Evolutionary conservation across 306 rosid genomes (phyloP), one percentile per base, ranked within the genome.

Genomic region (Bauhinia variegata): DNA sequence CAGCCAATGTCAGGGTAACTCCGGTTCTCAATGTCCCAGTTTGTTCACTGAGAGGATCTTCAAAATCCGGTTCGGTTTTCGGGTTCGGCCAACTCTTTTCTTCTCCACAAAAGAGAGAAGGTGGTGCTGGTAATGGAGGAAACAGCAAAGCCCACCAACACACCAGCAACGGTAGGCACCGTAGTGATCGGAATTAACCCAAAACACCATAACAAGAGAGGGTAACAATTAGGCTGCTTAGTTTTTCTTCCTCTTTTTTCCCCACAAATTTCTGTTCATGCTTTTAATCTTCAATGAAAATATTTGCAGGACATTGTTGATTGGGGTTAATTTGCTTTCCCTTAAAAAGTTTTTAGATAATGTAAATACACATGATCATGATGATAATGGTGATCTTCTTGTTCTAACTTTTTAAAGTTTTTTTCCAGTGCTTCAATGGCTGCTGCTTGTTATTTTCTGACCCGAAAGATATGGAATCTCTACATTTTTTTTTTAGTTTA

Each of bases 11-110:
- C 0, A 79, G 99, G 50, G 90, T 95, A 8, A 88, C 97, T 4
- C 99, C 99, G 60, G 99, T 95, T 48, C 87, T 95, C 14, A 90
- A 95, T 60, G 96, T 95, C 8, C 99, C 99, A 6, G 97, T 95
- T 30, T 88, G 96, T 42, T 88, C 99, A 0, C 85, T 95, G 1
- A 77, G 93, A 0, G 97, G 92, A 2, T 75, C 95, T 1, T 87
- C 95, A 0, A 92, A 92, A 63, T 68, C 98, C 11, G 96, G 68
- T 28, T 91, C 95, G 2, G 95, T 85, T 12, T 91, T 95, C 17
- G 97, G 95, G 43, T 88, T 95, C 47, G 95, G 99, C 0, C 99
- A 83, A 59, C 83, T 95, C 2, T 95, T 93, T 62, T 80, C 97
- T 0, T 76, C 88, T 0, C 96, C 83, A 43, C 98, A 88, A 84